phyloP scores from a whole-genome alignment of 495 filamentous ascomycete genomes.

The Xylaria curta region DNA sequence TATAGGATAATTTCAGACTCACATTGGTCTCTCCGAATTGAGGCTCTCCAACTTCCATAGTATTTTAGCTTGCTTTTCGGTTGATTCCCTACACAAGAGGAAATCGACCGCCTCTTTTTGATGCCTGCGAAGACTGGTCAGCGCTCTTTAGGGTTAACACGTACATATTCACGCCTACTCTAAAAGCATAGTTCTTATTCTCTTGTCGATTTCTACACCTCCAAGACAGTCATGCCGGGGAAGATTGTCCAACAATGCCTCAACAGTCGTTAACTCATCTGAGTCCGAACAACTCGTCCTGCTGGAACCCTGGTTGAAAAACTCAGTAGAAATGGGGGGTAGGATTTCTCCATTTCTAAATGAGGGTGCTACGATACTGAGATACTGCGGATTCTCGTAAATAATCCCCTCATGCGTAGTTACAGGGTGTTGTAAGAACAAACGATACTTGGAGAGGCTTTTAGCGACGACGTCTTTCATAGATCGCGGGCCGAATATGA shows the following conservation, averaged over 20 bases:
- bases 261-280: conserved; percentile 1
- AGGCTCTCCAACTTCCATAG: neutral
- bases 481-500: conserved; percentile 17
- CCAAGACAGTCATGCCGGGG: neutral
- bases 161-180: neutral
- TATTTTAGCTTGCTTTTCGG: neutral
- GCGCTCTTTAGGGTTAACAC: neutral
- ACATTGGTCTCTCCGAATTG: conserved; percentile 3
- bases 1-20: neutral
- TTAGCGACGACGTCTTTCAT: conserved; percentile 20
- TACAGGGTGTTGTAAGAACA: conserved; percentile 25
- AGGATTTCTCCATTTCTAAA: conserved; percentile 14
- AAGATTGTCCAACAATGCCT: conserved; percentile 1
- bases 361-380: conserved; percentile 6
- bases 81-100: neutral
- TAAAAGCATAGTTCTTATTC: conserved; percentile 3
- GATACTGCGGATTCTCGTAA: conserved; percentile 29
- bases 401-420: neutral
- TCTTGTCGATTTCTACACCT: neutral
- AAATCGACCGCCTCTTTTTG: conserved; percentile 13
- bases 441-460: conserved; percentile 11
- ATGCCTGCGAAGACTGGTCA: conserved; percentile 2
- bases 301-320: neutral
- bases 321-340: conserved; percentile 2
- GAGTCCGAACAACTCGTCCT: neutral